Conservation (phyloP, 306 rosid species). For the Canavalia ensiformis region DNA sequence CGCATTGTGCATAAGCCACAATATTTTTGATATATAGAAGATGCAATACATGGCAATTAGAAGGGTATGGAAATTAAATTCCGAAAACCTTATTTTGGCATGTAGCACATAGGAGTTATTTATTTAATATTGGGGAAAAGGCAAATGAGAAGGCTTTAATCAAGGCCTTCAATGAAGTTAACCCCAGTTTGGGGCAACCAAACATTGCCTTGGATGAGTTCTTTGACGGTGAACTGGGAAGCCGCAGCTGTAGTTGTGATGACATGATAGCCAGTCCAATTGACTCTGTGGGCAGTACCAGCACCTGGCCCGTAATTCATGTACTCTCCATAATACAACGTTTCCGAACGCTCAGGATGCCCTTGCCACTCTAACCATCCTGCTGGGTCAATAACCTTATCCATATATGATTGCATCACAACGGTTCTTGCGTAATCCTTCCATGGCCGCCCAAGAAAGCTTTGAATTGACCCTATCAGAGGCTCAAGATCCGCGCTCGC, state of each 20-base stretch:
- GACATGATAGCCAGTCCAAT: slow-evolving; percentile 72
- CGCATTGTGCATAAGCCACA: background rate
- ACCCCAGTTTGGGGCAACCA: slow-evolving; percentile 75
- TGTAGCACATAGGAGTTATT: background rate
- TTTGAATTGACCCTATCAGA: slow-evolving; percentile 46
- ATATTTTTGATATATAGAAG: too few relatives aligned
- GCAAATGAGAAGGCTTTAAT: too few relatives aligned
- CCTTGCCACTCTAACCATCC: slow-evolving; percentile 71
- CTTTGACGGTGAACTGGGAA: slow-evolving; percentile 62
- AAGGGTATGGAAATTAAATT: too few relatives aligned
- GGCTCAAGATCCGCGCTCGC: slow-evolving; percentile 70
- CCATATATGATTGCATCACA: slow-evolving; percentile 65
- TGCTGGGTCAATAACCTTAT: slow-evolving; percentile 59
- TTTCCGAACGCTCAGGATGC: slow-evolving; percentile 53
- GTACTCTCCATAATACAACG: slow-evolving; percentile 73
- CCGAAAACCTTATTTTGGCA: too few relatives aligned
- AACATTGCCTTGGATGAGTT: slow-evolving; percentile 69
- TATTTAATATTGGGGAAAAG: too few relatives aligned
- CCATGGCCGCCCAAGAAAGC: slow-evolving; percentile 77
- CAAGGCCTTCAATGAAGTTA: slow-evolving; percentile 60
- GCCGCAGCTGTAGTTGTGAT: slow-evolving; percentile 57
- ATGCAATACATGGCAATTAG: too few relatives aligned
- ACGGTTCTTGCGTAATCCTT: slow-evolving; percentile 72
- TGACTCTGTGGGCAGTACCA: slow-evolving; percentile 66
- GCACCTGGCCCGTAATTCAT: slow-evolving; percentile 72